phyloP scores from a whole-genome alignment of 306 rosid genomes.

The Trifolium repens region DNA sequence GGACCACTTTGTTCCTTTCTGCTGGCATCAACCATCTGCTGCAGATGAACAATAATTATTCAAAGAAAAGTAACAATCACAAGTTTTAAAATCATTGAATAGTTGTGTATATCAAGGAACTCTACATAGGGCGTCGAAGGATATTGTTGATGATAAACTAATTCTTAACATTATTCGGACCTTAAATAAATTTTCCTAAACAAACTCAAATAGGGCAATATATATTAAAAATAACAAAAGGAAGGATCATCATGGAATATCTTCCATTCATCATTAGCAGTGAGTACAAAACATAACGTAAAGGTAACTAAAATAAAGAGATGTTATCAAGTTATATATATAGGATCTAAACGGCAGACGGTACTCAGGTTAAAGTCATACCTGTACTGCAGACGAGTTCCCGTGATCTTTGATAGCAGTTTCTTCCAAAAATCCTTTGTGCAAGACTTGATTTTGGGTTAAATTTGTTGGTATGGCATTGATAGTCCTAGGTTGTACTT shows the following conservation, averaged over 20 bases:
- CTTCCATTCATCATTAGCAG: background rate
- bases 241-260: constrained; percentile 8
- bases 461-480: constrained; percentile 25
- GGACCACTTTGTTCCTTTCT: constrained; percentile 57
- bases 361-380: constrained; percentile 35
- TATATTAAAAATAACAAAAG: constrained; percentile 28
- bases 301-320: constrained; percentile 19
- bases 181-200: background rate
- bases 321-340: background rate
- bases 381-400: constrained; percentile 49
- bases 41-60: constrained; percentile 44
- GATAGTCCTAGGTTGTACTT: constrained; percentile 40
- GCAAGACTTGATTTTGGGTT: constrained; percentile 44
- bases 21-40: constrained; percentile 46
- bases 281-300: background rate
- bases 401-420: constrained; percentile 32
- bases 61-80: constrained; percentile 4
- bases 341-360: background rate
- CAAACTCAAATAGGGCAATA: background rate
- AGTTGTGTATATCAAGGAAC: background rate
- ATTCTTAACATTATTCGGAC: background rate
- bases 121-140: constrained; percentile 15
- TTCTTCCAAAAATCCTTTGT: constrained; percentile 37
- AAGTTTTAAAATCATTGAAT: constrained; percentile 12
- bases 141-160: constrained; percentile 20